A percentile compares a stretch with the other conserved stretches of the same genome.
Evolutionary conservation across 495 filamentous ascomycete species (phyloP).

Genomic region (Aspergillus conjunctus): DNA sequence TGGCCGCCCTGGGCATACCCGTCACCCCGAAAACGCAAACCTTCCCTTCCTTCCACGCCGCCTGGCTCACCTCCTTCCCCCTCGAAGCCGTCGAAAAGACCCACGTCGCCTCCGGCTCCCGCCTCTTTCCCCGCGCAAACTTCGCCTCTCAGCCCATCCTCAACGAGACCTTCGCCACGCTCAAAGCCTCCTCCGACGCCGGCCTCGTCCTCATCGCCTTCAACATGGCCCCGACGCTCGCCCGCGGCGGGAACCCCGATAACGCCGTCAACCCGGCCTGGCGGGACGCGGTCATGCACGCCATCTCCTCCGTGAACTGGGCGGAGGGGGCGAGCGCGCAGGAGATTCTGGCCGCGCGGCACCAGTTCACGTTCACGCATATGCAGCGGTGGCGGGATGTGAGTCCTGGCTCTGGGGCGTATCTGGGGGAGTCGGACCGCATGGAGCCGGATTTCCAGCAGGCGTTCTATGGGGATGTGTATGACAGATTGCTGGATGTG

Average conservation of each 20-base stretch:
- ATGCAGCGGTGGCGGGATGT: conserved; percentile 55
- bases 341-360: conserved; percentile 25
- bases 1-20: conserved; percentile 34
- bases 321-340: conserved; percentile 21
- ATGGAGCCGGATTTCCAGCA: conserved; percentile 64
- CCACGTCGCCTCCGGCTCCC: conserved; percentile 45
- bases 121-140: conserved; percentile 54
- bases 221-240: conserved; percentile 48
- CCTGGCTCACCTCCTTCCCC: conserved; percentile 49
- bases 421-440: conserved; percentile 51
- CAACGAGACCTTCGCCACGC: conserved; percentile 47
- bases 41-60: conserved; percentile 51
- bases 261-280: conserved; percentile 58
- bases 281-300: conserved; percentile 55
- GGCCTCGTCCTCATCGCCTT: conserved; percentile 51
- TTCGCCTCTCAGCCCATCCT: conserved; percentile 41
- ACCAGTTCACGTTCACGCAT: conserved; percentile 39
- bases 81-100: conserved; percentile 47
- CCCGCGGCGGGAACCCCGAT: conserved; percentile 24
- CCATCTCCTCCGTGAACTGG: conserved; percentile 44
- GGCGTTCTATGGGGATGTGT: conserved; percentile 63
- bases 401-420: conserved; percentile 38
- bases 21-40: conserved; percentile 51
- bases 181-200: conserved; percentile 44
- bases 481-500: conserved; percentile 49